Evolutionary conservation across 2,329 filamentous ascomycete species (phyloP).

Genomic region (Colletotrichum lini): DNA sequence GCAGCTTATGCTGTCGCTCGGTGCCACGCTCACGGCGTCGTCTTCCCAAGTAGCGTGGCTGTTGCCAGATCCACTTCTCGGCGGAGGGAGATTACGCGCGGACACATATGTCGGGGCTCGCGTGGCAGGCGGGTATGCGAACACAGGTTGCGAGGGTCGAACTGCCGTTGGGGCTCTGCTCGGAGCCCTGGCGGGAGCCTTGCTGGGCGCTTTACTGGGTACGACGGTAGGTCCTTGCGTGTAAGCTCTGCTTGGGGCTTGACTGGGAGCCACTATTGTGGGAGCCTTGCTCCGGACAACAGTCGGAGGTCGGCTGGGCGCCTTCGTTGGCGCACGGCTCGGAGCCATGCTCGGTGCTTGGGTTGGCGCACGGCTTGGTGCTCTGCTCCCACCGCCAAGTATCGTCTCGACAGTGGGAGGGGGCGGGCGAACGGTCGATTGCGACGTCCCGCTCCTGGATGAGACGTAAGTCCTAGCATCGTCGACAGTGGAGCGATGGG

Average conservation of each 20-base stretch:
- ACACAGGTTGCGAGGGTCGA: slow-evolving; percentile 26
- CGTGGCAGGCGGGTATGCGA: slow-evolving; percentile 43
- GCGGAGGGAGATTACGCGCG: slow-evolving; percentile 55
- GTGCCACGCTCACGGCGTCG: slow-evolving; percentile 68
- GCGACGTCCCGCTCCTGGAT: slow-evolving; percentile 56
- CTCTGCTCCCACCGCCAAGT: slow-evolving; percentile 50
- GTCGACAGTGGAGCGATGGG: slow-evolving; percentile 16
- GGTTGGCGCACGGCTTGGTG: slow-evolving; percentile 48
- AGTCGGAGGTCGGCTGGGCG: slow-evolving; percentile 26
- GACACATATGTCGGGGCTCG: slow-evolving; percentile 47
- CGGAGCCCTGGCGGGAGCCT: slow-evolving; percentile 9
- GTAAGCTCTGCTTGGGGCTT: slow-evolving; percentile 34
- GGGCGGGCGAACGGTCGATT: slow-evolving; percentile 52
- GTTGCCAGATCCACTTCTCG: slow-evolving; percentile 58
- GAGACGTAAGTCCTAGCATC: slow-evolving; percentile 63
- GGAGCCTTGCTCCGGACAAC: slow-evolving; percentile 25
- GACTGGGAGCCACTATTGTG: slow-evolving; percentile 25
- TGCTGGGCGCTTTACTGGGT: slow-evolving; percentile 29
- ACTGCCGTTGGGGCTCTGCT: slow-evolving; percentile 23
- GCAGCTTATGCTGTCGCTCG: slow-evolving; percentile 74
- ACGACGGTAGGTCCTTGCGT: slow-evolving; percentile 21
- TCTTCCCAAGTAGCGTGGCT: slow-evolving; percentile 61
- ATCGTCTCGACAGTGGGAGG: slow-evolving; percentile 48
- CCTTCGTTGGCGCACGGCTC: slow-evolving; percentile 36
- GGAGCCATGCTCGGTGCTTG: slow-evolving; percentile 43